Base-by-base conservation (phyloP, 176 grass and related monocot species). In the Aegilops bicornis region DNA sequence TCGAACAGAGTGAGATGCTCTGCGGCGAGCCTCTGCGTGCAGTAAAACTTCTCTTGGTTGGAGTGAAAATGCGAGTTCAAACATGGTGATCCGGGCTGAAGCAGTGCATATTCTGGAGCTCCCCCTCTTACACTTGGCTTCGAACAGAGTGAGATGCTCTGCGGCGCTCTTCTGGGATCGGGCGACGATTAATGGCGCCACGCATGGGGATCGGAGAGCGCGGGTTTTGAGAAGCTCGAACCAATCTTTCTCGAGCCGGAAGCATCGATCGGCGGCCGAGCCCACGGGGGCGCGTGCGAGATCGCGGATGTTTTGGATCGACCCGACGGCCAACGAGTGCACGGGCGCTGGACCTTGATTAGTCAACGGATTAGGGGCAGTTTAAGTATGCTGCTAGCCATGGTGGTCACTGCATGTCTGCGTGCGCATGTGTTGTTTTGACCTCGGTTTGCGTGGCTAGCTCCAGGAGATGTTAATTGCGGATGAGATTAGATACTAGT, bases 381-480 rank as follows among this genome's bases (percentile, higher is more conserved):
- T 32, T 32, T 8, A 36, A 69, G 32, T 37, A 69, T 0, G 20
- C 37, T 39, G 6, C 7, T 0, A 40, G 2, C 50, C 12, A 50
- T 69, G 66, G 65, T 17, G 14, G 65, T 68, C 65, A 35, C 35
- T 73, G 39, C 2, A 79, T 86, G 73, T 43, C 35, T 43, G 73
- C 64, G 56, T 59, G 32, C 66, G 54, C 64, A 71, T 72, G 33
- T 83, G 74, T 22, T 17, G 73, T 66, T 59, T 72, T 78, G 45
- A 81, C 83, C 67, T 89, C 79, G 83, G 66, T 85, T 81, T 60
- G 78, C 66, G 61, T 80, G 68, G 64, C n/a, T 39, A 3, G 0
- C 20, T 2, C 1, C 3, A 66, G 78, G n/a, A 20, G 20, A 37
- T 54, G 37, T 73, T 80, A 65, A 37, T 64, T 65, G 23, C 82